Base-by-base conservation (phyloP, 2,329 filamentous ascomycete genomes). In the Cadophora luteo-olivacea region DNA sequence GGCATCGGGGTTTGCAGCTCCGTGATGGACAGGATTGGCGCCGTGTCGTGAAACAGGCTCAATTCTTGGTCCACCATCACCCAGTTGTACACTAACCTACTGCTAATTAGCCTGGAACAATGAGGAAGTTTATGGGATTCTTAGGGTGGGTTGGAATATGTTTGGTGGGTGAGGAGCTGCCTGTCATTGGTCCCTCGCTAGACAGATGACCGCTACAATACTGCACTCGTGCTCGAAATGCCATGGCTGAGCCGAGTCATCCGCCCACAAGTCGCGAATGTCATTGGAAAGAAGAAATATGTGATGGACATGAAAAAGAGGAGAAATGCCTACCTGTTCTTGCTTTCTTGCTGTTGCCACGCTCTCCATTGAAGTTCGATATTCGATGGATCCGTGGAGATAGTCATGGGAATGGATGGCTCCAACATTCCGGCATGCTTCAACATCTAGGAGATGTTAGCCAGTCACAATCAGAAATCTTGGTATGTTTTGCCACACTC, bases 11-110 rank as follows among this genome's bases (percentile, higher is more conserved):
- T 86, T 25, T 84, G 84, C 60, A 92, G 85, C 68, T 92, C 89
- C 36, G 85, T 89, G 65, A 91, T 85, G 16, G 88, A 86, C 66
- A 92, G 85, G 38, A 91, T 80, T 0, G 89, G 87, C 1, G 84
- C 82, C 0, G 84, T 86, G 74, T 91, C 89, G 72, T 90, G 85
- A 79, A 91, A 91, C 9, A 91, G 80, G 60, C 87, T 87, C 66
- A 91, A 81, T 78, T 93, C 91, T 74, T 92, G 90, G 75, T 93
- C 91, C 29, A 91, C 84, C 86, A 91, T 91, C 24, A 90, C 87
- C 88, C 90, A 92, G 65, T 90, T 91, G 79, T 92, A 92, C n/a
- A 91, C 86, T 38, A 92, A 81, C 72, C 90, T 90, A 74, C 63
- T 55, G 66, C 62, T 69, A 72, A 68, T 57, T 60, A 58, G 58